A percentile compares a stretch with the other conserved stretches of the same genome.
Conservation (phyloP, 768 basidiomycete species). For the Podaxis mareebaensis region DNA sequence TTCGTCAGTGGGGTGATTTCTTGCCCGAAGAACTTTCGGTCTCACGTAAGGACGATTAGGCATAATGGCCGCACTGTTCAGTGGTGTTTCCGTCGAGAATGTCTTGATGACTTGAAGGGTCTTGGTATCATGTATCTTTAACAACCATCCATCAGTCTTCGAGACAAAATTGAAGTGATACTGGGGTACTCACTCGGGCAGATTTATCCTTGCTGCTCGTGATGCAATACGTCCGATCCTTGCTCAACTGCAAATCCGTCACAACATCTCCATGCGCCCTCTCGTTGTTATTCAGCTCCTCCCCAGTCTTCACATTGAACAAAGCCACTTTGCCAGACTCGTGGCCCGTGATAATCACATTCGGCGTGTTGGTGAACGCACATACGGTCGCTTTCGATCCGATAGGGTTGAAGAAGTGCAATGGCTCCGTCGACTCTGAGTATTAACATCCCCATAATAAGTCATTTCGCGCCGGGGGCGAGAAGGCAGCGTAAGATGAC, state of each 20-base stretch:
- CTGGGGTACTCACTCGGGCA: constrained; percentile 66
- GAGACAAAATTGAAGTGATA: background rate
- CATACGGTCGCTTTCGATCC: constrained; percentile 98
- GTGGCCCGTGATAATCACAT: constrained; percentile 89
- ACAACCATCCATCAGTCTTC: background rate
- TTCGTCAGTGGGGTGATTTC: background rate
- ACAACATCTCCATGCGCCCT: constrained; percentile 85
- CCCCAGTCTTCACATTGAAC: constrained; percentile 86
- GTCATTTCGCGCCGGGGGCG: background rate
- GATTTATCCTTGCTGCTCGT: constrained; percentile 98
- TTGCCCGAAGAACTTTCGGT: constrained; percentile 3
- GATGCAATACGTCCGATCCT: constrained; percentile 91
- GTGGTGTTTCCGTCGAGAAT: constrained; percentile 87
- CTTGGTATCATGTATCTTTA: constrained; percentile 84
- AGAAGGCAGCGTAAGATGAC: constrained; percentile 29
- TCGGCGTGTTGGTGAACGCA: constrained; percentile 79
- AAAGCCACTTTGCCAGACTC: constrained; percentile 94
- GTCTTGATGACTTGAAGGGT: constrained; percentile 91
- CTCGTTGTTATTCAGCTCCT: constrained; percentile 81
- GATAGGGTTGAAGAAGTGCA: constrained; percentile 79
- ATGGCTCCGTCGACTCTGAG: constrained; percentile 75
- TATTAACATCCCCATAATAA: constrained; percentile 3
- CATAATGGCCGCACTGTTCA: constrained; percentile 91
- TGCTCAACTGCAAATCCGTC: constrained; percentile 90
- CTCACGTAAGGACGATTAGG: constrained; percentile 83